Base-by-base conservation (phyloP, 1,284 basidiomycete species). In the Rhodotorula sp. region DNA sequence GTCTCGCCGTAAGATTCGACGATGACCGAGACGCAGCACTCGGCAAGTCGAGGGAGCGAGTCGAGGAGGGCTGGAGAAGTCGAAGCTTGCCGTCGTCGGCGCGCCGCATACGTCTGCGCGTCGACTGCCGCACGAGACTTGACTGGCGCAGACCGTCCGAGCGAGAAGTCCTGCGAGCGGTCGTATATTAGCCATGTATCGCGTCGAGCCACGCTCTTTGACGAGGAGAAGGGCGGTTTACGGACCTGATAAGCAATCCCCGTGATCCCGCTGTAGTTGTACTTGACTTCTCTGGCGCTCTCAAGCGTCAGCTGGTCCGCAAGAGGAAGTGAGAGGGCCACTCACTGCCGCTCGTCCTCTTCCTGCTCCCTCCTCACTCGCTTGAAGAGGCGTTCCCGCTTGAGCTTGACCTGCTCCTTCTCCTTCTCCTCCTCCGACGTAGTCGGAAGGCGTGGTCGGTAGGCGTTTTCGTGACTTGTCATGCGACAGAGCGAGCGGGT, bases 241-340 rank as follows among this genome's bases (percentile, higher is more conserved):
- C 54, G 48, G 8, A 66, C 60, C 51, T 54, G 52, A 52, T 60
- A 70, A 1, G 57, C 68, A 13, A 70, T 55, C 11, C 68, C 68
- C 30, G 36, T 34, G 20, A 63, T 7, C 20, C 39, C 60, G 36
- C 60, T 63, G 52, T 62, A 59, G 20, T 34, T 1, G 54, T 22
- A 22, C 67, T 69, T 51, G 17, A 2, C 13, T 17, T 10, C 13
- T 3, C 11, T 44, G 30, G 39, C 46, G 55, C 15, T 2, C 52
- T 49, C 29, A 29, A 22, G 15, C 39, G 2, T 27, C 32, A 19
- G 15, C 46, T 5, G 9, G 54, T 1, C 22, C 2, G 30, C 20
- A 19, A 7, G 24, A 19, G 8, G 4, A 29, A 1, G 7, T 36
- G 44, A n/a, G 30, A 32, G 36, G 13, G 11, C 13, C 9, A 47